A percentile compares a stretch with the other conserved stretches of the same genome.
phyloP scores from a whole-genome alignment of 2,329 filamentous ascomycete genomes.

The Mariannaea sp. region DNA sequence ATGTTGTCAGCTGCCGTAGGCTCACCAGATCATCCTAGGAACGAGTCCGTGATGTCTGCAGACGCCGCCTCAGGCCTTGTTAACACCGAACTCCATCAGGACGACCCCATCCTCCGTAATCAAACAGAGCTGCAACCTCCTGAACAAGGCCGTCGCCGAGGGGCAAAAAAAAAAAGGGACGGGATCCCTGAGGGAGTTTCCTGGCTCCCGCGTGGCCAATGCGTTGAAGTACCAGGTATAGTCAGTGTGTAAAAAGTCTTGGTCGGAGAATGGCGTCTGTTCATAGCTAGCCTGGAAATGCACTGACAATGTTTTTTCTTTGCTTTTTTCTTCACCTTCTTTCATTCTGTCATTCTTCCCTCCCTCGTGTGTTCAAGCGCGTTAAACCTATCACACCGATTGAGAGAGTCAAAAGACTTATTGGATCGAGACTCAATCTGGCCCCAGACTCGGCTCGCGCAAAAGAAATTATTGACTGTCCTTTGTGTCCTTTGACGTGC shows the following conservation, averaged over 20 bases:
- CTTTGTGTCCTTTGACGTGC: neutral
- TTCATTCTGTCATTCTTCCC: neutral
- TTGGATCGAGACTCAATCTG: conserved; percentile 15
- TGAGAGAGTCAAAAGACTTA: conserved; percentile 2
- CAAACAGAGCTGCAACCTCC: conserved; percentile 18
- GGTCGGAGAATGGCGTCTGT: no score
- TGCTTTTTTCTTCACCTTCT: neutral
- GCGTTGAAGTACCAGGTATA: conserved; percentile 14
- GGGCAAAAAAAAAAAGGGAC: conserved; percentile 12
- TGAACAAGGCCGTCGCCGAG: conserved; percentile 7
- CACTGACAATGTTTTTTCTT: neutral
- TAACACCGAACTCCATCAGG: conserved; percentile 3
- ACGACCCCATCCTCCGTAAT: conserved; percentile 6
- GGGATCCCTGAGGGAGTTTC: conserved; percentile 23
- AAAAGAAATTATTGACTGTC: conserved; percentile 1
- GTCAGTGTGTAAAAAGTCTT: no score
- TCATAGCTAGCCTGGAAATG: neutral
- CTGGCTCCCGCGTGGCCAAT: conserved; percentile 35
- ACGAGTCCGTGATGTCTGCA: conserved; percentile 8
- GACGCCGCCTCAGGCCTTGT: neutral
- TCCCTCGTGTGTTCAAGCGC: conserved; percentile 4
- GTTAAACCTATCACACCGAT: conserved; percentile 9
- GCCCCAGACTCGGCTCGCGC: conserved; percentile 22
- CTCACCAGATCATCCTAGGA: conserved; percentile 23
- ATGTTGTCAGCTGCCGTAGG: conserved; percentile 20